Evolutionary conservation across 176 grass and related monocot species (phyloP).

Genomic region (Eleusine indica): DNA sequence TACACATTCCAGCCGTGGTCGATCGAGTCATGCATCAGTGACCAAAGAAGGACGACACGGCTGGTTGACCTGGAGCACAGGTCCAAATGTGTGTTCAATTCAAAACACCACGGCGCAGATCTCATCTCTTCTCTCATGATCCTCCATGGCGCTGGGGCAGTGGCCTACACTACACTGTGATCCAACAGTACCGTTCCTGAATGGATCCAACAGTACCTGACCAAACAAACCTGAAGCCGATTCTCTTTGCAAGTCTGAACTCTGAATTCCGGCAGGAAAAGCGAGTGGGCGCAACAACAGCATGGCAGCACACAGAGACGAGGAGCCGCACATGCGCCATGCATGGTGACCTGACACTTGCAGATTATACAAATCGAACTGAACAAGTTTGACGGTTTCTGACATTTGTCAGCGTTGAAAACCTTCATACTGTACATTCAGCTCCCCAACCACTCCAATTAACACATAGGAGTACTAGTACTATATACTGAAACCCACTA

Average conservation of each 20-base stretch:
- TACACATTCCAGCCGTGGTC: too few relatives aligned
- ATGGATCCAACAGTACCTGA: too few relatives aligned
- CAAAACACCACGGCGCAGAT: too few relatives aligned
- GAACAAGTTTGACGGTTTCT: slow-evolving; percentile 43
- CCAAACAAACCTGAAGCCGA: not conserved
- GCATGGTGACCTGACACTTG: not conserved
- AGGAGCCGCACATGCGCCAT: not conserved
- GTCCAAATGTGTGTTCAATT: too few relatives aligned
- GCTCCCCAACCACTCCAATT: slow-evolving; percentile 36
- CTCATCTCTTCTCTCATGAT: too few relatives aligned
- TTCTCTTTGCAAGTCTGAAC: slow-evolving; percentile 12
- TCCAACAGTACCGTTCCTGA: too few relatives aligned
- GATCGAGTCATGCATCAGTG: too few relatives aligned
- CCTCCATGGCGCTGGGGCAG: too few relatives aligned
- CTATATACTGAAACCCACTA: too few relatives aligned
- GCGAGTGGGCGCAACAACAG: not conserved
- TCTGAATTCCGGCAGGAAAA: not conserved
- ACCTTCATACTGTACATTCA: not conserved
- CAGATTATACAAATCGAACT: not conserved
- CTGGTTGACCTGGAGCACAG: too few relatives aligned
- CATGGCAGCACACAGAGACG: slow-evolving; percentile 1
- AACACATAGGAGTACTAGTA: not conserved
- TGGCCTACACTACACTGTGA: too few relatives aligned
- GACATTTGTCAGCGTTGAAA: slow-evolving; percentile 55
- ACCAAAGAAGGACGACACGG: too few relatives aligned